Conservation (phyloP, 805 yeast species). For the Isabelozyma rhagii region DNA sequence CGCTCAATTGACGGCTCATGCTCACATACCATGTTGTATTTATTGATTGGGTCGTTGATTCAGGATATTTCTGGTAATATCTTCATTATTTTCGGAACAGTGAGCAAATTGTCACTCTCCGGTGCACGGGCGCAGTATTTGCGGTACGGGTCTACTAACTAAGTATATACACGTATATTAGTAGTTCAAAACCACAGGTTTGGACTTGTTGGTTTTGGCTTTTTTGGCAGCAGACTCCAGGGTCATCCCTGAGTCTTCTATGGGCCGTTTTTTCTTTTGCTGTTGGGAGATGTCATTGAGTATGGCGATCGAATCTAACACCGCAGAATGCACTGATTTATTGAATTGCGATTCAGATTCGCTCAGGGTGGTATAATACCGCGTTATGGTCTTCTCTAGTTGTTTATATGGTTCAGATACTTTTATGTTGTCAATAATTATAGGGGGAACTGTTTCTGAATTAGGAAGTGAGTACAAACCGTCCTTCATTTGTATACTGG, state of each 20-base stretch:
- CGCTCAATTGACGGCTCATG: neutral
- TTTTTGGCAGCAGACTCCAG: neutral
- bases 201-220: neutral
- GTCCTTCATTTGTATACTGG: neutral
- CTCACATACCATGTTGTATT: neutral
- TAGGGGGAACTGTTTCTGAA: neutral
- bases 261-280: neutral
- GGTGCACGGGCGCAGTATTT: neutral
- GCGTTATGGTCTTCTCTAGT: neutral
- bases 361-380: neutral
- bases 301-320: neutral
- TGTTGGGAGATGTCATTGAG: neutral
- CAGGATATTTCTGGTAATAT: neutral
- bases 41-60: neutral
- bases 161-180: neutral
- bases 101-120: neutral
- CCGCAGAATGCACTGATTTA: neutral
- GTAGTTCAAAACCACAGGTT: slow-evolving; percentile 3
- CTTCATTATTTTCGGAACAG: neutral
- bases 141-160: neutral
- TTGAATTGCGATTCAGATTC: neutral
- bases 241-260: neutral
- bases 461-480: neutral
- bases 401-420: neutral
- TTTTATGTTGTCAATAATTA: neutral